Base-by-base conservation (phyloP, 805 yeast genomes). In the Phaffomyces antillensis region DNA sequence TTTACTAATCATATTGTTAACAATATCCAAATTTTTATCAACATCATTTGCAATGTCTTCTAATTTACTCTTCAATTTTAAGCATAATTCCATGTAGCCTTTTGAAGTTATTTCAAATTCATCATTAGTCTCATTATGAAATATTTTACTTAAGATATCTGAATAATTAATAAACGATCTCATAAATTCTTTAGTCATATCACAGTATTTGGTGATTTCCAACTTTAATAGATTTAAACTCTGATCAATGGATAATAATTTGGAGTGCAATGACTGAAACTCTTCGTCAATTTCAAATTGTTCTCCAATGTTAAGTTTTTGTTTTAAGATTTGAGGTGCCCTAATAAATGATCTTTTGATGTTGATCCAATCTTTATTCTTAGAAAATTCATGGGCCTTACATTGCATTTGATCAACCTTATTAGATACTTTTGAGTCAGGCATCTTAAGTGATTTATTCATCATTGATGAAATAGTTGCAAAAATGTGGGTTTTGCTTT, bases 261-360 rank as follows among this genome's bases (percentile, higher is more conserved):
- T 39, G 3, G 16, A 30, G 13, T 42, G 13, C 1, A 44, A 16
- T 4, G 4, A 11, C 8, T 50, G 49, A 42, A 48, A 54, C 26
- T 46, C 50, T 26, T 48, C 48, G 59, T 93, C 99, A 34, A 65
- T 69, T 7, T 83, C 39, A 3, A 45, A 75, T 18, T 63, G 64
- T 20, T 68, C 68, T 3, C 82, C 95, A 83, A 85, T 84, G 63
- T 89, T 82, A 65, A 91, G 62, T 72, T 87, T 89, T 66, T 86
- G 95, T 52, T 89, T 83, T 62, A 93, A 72, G 50, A 76, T 79
- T 65, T 93, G 98, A 37, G 99, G 99, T 5, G 96, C 95, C 52
- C 96, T 71, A 36, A 80, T 79, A 49, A 88, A 66, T 26, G 90
- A 77, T 64, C 85, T 86, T 53, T 83, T 85, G 49, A 88, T 65